These are phyloP conservation scores for Solanum bulbocastanum DNA, from an alignment of 257 asterid species.

Conservation along the genomic window DNA sequence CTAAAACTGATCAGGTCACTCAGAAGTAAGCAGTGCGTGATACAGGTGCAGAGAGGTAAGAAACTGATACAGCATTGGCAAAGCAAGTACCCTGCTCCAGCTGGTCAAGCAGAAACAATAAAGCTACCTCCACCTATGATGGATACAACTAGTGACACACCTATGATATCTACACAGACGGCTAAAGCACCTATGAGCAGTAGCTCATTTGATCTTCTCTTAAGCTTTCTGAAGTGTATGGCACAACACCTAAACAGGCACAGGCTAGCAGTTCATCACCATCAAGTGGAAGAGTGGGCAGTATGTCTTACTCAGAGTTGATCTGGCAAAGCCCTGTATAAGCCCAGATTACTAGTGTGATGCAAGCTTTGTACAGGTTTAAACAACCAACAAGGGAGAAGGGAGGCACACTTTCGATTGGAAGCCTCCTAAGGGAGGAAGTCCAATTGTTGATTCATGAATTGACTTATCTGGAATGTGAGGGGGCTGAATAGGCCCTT, in stretches of 20 bases:
- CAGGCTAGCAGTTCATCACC: background rate
- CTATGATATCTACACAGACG: background rate
- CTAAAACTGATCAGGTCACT: background rate
- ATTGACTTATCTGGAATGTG: background rate
- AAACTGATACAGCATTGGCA: background rate
- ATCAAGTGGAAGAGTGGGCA: background rate
- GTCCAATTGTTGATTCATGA: background rate
- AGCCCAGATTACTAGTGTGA: background rate
- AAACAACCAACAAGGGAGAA: background rate
- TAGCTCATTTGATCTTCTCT: background rate
- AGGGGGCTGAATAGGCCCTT: background rate
- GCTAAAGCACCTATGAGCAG: background rate
- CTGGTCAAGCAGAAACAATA: background rate
- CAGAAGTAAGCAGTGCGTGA: background rate
- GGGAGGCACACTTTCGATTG: too few species aligned
- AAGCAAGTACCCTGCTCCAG: background rate
- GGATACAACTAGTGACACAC: background rate
- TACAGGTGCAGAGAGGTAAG: background rate
- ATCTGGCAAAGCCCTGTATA: background rate
- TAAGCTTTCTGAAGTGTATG: background rate
- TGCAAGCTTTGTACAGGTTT: background rate
- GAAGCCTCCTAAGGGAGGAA: background rate
- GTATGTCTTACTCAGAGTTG: background rate
- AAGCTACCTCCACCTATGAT: background rate
- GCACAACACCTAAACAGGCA: background rate